These are phyloP conservation scores for Pestalotiopsis sp. DNA, from an alignment of 2,329 filamentous ascomycete genomes.

Conservation along the genomic window DNA sequence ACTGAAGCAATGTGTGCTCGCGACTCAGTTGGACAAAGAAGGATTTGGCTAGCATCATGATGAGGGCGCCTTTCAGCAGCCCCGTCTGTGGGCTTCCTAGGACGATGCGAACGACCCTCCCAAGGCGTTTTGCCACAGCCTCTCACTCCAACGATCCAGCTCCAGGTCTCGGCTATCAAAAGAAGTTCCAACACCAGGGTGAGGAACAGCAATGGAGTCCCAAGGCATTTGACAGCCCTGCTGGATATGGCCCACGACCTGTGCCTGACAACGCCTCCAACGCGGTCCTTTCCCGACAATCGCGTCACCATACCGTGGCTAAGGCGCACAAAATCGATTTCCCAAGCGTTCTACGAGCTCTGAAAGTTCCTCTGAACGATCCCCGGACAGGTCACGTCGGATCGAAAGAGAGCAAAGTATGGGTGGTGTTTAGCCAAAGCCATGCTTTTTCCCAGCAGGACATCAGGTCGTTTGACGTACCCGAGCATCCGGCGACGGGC, in stretches of 20 bases:
- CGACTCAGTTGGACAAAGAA: background rate
- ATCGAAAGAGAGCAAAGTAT: constrained; percentile 17
- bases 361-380: constrained; percentile 5
- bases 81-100: background rate
- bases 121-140: background rate
- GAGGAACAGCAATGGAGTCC: background rate
- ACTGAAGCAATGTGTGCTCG: constrained; percentile 10
- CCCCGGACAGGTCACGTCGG: background rate
- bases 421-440: constrained; percentile 10
- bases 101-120: background rate
- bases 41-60: constrained; percentile 11
- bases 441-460: constrained; percentile 27
- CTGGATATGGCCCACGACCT: background rate
- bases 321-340: constrained; percentile 45
- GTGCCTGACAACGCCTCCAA: background rate
- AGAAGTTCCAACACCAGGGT: background rate
- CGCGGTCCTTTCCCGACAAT: background rate
- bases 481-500: constrained; percentile 26
- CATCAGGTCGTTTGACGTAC: constrained; percentile 28
- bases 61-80: background rate
- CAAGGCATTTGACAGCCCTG: background rate
- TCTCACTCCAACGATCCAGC: background rate
- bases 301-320: constrained; percentile 13
- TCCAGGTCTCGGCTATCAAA: background rate
- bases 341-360: constrained; percentile 11